Percentiles rank a stretch among this genome's conserved stretches.
Conservation (phyloP, 192 early-diverging fungal species). For the Dispira simplex region DNA sequence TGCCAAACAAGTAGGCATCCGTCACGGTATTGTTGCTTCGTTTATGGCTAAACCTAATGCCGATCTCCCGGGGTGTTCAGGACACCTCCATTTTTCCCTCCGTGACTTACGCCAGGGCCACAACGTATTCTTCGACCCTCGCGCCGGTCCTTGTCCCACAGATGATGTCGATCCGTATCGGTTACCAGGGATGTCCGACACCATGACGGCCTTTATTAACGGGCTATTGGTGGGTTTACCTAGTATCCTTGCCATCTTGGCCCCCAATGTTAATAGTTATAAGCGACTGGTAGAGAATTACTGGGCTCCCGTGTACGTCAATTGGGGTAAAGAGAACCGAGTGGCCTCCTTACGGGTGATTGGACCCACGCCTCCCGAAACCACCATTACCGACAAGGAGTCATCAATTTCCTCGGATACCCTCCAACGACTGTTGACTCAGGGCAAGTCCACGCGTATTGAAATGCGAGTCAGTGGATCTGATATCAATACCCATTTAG, state of each 20-base stretch:
- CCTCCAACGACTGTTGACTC: not conserved
- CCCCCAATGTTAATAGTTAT: slow-evolving; percentile 71
- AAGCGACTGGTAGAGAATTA: slow-evolving; percentile 70
- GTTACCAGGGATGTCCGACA: slow-evolving; percentile 26
- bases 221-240: slow-evolving; percentile 44
- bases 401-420: not conserved
- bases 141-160: slow-evolving; percentile 3
- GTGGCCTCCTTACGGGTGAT: slow-evolving; percentile 58
- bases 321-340: slow-evolving; percentile 65
- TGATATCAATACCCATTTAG: slow-evolving; percentile 67
- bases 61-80: slow-evolving; percentile 61
- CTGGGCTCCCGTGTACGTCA: slow-evolving; percentile 71
- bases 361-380: slow-evolving; percentile 42
- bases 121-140: slow-evolving; percentile 34
- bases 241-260: slow-evolving; percentile 51
- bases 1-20: slow-evolving; percentile 52
- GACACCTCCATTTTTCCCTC: slow-evolving; percentile 62
- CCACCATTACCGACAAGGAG: slow-evolving; percentile 8
- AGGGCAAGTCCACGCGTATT: slow-evolving; percentile 31
- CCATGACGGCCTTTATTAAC: slow-evolving; percentile 35
- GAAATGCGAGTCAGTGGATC: slow-evolving; percentile 74
- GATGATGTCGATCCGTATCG: slow-evolving; percentile 13
- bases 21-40: slow-evolving; percentile 51
- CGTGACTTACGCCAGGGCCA: slow-evolving; percentile 23
- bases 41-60: slow-evolving; percentile 77